Conservation (phyloP, 2,329 filamentous ascomycete genomes). For the Nemania serpens region DNA sequence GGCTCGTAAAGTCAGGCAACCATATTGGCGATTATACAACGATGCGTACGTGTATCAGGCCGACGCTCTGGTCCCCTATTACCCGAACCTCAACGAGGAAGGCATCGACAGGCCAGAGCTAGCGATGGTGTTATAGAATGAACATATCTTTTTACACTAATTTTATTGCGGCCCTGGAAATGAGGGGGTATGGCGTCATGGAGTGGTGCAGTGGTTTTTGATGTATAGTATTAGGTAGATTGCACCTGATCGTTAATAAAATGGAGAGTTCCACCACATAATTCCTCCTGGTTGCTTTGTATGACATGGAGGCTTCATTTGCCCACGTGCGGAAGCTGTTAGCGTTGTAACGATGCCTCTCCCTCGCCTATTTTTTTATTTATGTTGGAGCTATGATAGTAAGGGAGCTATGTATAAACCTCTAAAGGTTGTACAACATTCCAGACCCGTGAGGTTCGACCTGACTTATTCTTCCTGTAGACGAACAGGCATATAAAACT, state of each 20-base stretch:
- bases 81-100: conserved; percentile 84
- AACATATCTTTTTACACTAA: neutral
- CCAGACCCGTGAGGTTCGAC: no score
- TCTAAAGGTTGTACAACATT: no score
- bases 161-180: neutral
- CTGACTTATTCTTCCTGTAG: no score
- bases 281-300: no score
- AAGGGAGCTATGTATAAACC: no score
- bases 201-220: conserved; percentile 11
- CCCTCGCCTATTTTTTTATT: no score
- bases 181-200: conserved; percentile 18
- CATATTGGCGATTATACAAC: conserved; percentile 97
- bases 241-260: conserved; percentile 14
- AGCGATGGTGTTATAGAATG: conserved; percentile 73
- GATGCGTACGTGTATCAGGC: conserved; percentile 93
- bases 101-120: conserved; percentile 79
- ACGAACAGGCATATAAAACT: no score
- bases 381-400: no score
- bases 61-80: conserved; percentile 95
- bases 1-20: conserved; percentile 88
- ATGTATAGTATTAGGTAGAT: conserved; percentile 24
- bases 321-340: no score
- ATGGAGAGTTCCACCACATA: neutral
- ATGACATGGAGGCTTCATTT: no score
- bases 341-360: no score